Conservation (phyloP, 345 rosid genomes). For the Kernera saxatilis region DNA sequence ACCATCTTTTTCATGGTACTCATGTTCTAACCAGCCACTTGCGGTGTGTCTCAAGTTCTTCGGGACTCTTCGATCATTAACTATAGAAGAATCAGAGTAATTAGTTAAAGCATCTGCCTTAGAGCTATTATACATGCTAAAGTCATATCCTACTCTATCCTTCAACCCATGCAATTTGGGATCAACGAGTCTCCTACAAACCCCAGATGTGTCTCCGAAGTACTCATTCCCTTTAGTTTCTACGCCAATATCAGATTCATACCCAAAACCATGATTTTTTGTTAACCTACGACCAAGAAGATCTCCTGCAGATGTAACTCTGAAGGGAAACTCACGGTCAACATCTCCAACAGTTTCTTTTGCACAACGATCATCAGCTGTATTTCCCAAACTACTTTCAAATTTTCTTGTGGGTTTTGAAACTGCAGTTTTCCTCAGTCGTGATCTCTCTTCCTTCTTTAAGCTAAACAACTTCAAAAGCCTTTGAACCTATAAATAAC, state of each 20-base stretch:
- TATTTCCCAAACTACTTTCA: background rate
- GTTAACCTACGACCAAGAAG: constrained; percentile 2
- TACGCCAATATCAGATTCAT: constrained; percentile 15
- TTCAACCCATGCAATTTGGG: constrained; percentile 10
- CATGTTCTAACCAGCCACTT: constrained; percentile 23
- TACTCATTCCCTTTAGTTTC: constrained; percentile 1
- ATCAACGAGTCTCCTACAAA: constrained; percentile 23
- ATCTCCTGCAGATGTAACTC: constrained; percentile 17
- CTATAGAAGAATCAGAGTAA: constrained; percentile 1
- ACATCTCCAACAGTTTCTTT: background rate
- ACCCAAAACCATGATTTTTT: background rate
- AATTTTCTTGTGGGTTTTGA: background rate
- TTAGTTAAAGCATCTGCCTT: constrained; percentile 7
- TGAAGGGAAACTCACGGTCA: background rate
- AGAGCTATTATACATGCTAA: constrained; percentile 1
- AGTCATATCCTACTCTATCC: constrained; percentile 22
- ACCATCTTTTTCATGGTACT: constrained; percentile 22
- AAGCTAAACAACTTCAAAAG: constrained; percentile 39
- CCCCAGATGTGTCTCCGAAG: constrained; percentile 13
- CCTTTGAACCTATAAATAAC: constrained; percentile 38
- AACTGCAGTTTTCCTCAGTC: background rate
- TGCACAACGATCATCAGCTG: constrained; percentile 4
- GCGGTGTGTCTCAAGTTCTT: constrained; percentile 22
- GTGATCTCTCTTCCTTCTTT: constrained; percentile 31
- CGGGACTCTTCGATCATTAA: constrained; percentile 18